Evolutionary conservation across 768 basidiomycete genomes (phyloP).

Genomic region (Grammothele lineata): DNA sequence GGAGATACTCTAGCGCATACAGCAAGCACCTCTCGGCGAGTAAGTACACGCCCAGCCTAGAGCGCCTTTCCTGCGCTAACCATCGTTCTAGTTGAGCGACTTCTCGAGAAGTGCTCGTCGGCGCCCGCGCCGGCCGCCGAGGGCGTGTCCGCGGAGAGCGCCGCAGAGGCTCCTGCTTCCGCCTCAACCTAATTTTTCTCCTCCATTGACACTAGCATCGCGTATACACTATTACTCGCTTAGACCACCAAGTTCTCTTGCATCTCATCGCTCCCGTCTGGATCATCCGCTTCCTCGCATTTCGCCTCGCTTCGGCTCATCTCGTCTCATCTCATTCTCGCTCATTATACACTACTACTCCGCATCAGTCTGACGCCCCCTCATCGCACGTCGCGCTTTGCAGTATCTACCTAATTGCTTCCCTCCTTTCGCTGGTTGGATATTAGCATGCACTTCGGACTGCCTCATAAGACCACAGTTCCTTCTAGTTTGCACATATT

Average conservation of each 20-base stretch:
- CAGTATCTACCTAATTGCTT: conserved; percentile 12
- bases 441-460: conserved; percentile 16
- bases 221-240: too few species aligned
- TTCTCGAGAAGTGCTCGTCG: conserved; percentile 48
- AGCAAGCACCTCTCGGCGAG: conserved; percentile 81
- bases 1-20: conserved; percentile 66
- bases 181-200: too few species aligned
- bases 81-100: conserved; percentile 56
- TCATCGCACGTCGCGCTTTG: conserved; percentile 9
- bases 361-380: conserved; percentile 1
- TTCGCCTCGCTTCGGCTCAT: not conserved
- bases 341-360: not conserved
- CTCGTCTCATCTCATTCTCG: not conserved
- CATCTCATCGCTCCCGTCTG: conserved; percentile 2
- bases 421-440: conserved; percentile 15
- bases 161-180: conserved; percentile 2
- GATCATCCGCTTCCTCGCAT: conserved; percentile 4
- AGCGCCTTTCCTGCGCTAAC: not conserved
- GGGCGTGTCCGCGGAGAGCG: conserved; percentile 1
- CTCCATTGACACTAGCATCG: too few species aligned
- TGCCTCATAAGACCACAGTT: conserved; percentile 9
- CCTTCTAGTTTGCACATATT: too few species aligned
- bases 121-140: not conserved
- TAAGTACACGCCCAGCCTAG: conserved; percentile 34
- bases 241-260: conserved; percentile 3